Evolutionary conservation across 306 rosid species (phyloP), one percentile per base, ranked within the genome.

Genomic region (Fragaria iinumae): DNA sequence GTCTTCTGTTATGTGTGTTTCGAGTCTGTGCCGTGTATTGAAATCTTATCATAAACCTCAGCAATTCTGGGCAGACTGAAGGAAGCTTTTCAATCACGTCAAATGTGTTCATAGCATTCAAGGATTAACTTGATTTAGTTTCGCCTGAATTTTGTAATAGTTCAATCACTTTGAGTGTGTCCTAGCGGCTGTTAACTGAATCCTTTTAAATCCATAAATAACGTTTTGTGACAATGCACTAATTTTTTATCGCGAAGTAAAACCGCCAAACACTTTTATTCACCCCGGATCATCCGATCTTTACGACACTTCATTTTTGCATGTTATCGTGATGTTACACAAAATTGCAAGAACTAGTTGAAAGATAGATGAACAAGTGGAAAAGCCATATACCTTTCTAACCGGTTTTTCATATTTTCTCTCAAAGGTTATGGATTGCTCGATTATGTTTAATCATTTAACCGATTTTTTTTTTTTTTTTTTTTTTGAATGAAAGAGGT

Each of bases 261-360:
- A 32, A 32, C 36, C 36, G 3, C 0, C 4, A 32, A 41, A 20
- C 25, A 53, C 7, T 18, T 6, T 18, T 1, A 5, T 2, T 50
- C 8, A 17, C 0, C 2, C 0, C n/a, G 8, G 8, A 5, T 4
- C n/a, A 50, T 5, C 56, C 0, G 3, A 1, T 5, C 8, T 5
- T 50, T 1, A 1, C 23, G 3, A 17, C 10, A 0, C 23, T 52
- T 3, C 0, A 18, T 17, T 17, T 0, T 17, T 17, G 2, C 1
- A 52, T 8, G 2, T 52, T 52, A 1, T 52, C 11, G 11, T 52
- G 10, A 52, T 0, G 3, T 52, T 52, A 52, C 3, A 1, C 8
- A 16, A 16, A 16, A 13, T 49, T 49, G 2, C n/a, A 49, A 49
- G n/a, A 14, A 14, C 18, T 12, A 4, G 1, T 14, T 11, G 18